A percentile compares a stretch with the other conserved stretches of the same genome.
These are phyloP conservation scores for Spathaspora arborariae DNA, from an alignment of 805 yeast species.

Conservation along the genomic window DNA sequence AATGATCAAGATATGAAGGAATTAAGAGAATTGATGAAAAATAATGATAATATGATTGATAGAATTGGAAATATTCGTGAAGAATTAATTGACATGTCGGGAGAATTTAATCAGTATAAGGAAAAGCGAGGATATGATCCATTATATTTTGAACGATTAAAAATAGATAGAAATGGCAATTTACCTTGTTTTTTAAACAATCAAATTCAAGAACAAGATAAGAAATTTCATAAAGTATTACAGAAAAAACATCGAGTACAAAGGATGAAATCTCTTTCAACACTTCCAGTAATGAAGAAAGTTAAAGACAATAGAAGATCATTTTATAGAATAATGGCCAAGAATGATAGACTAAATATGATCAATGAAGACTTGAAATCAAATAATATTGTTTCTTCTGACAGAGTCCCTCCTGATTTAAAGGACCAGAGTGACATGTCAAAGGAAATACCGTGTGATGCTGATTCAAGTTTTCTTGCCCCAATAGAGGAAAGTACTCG, in stretches of 20 bases:
- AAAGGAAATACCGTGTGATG: neutral
- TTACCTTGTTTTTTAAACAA: neutral
- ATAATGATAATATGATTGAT: conserved; percentile 6
- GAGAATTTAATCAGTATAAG: conserved; percentile 2
- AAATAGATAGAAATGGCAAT: neutral
- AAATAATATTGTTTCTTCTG: neutral
- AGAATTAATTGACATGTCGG: conserved; percentile 1
- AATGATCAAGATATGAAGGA: conserved; percentile 4
- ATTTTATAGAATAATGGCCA: neutral
- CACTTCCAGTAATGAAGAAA: neutral
- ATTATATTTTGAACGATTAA: conserved; percentile 1
- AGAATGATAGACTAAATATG: neutral
- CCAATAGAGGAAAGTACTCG: neutral
- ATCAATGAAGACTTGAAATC: neutral
- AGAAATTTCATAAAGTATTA: neutral
- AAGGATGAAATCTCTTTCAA: neutral
- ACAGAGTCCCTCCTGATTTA: neutral
- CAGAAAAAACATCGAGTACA: neutral
- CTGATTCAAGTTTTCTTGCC: neutral
- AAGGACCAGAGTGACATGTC: neutral
- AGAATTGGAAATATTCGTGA: conserved; percentile 2
- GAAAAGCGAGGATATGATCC: neutral
- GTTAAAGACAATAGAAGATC: neutral
- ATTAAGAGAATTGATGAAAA: neutral
- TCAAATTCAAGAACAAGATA: neutral